Conservation (phyloP, 345 rosid species). For the Excoecaria cochinchinensis region DNA sequence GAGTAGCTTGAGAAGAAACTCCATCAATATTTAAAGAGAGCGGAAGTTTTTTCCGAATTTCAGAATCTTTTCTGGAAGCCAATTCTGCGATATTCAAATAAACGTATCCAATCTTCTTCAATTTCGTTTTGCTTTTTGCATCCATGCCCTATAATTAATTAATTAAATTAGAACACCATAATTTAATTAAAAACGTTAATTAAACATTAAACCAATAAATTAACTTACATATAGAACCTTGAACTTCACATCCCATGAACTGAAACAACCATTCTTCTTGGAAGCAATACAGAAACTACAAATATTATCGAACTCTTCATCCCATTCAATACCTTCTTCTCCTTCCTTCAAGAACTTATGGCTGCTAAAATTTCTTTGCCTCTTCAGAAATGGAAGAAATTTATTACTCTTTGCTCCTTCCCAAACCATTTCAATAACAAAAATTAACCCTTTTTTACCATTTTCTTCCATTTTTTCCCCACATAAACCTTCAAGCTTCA, state of each 20-base stretch:
- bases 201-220: too few species aligned
- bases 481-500: constrained; percentile 37
- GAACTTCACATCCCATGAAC: constrained; percentile 37
- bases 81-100: constrained; percentile 34
- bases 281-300: constrained; percentile 17
- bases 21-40: constrained; percentile 24
- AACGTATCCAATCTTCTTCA: constrained; percentile 20
- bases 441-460: constrained; percentile 1
- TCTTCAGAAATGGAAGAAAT: constrained; percentile 25
- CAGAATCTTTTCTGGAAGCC: constrained; percentile 23
- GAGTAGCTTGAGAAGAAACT: constrained; percentile 23
- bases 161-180: neutral
- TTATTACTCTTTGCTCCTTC: constrained; percentile 27
- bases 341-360: constrained; percentile 19
- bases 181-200: too few species aligned
- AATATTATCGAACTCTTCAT: constrained; percentile 34
- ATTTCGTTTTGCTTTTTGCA: constrained; percentile 18
- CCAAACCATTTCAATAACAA: constrained; percentile 32
- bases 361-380: constrained; percentile 12
- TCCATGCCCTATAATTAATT: constrained; percentile 22
- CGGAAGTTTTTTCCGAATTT: constrained; percentile 24
- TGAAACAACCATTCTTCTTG: constrained; percentile 12
- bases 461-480: neutral
- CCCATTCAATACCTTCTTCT: constrained; percentile 27
- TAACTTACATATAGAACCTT: constrained; percentile 32